Percentiles rank a stretch among this genome's conserved stretches.
phyloP scores from a whole-genome alignment of 116 monocot genomes.

The Cymodocea nodosa region DNA sequence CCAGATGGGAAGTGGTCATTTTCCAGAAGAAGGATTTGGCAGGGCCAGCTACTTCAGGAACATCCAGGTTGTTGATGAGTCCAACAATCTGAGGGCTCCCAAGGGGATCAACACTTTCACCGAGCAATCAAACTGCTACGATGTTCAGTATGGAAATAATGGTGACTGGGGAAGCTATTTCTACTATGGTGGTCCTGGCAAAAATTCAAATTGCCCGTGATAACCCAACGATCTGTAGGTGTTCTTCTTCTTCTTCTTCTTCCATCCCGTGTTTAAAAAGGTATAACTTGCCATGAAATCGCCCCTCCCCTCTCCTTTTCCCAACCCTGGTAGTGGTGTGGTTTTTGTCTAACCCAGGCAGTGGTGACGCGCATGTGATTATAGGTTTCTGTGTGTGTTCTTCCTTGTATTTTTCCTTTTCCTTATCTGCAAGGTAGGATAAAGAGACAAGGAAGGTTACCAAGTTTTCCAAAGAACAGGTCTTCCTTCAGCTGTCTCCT shows the following conservation, averaged over 20 bases:
- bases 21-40: slow-evolving; percentile 21
- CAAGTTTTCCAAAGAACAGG: background rate
- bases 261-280: background rate
- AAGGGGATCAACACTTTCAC: slow-evolving; percentile 14
- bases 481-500: background rate
- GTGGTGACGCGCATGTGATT: background rate
- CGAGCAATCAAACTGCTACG: slow-evolving; percentile 18
- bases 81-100: slow-evolving; percentile 19
- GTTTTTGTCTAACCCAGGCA: background rate
- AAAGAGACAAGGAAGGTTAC: background rate
- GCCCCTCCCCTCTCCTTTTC: too few species aligned
- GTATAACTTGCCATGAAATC: background rate
- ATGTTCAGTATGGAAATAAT: slow-evolving; percentile 12
- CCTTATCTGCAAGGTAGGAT: slow-evolving; percentile 1
- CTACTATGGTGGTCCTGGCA: slow-evolving; percentile 24
- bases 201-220: slow-evolving; percentile 12
- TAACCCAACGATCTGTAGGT: background rate
- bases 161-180: slow-evolving; percentile 17
- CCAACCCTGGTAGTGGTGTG: too few species aligned
- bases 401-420: background rate
- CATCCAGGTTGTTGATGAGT: slow-evolving; percentile 16
- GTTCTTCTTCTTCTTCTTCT: background rate
- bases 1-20: slow-evolving; percentile 25
- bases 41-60: slow-evolving; percentile 21
- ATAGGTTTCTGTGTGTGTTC: background rate